These are phyloP conservation scores for Waltergamsia citrina DNA, from an alignment of 2,329 filamentous ascomycete genomes.

Conservation along the genomic window DNA sequence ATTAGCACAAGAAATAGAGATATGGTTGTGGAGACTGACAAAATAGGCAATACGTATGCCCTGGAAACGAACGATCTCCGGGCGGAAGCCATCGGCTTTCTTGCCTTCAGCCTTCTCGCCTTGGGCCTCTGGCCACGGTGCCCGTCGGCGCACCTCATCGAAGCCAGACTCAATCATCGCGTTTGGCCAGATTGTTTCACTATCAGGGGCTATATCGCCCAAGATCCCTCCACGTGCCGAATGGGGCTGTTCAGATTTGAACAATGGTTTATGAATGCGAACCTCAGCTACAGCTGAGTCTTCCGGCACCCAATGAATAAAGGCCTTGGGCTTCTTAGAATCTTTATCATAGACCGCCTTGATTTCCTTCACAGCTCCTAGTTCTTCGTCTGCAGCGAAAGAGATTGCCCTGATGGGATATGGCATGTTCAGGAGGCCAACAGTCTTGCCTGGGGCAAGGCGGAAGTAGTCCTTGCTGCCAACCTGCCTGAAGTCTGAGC, in stretches of 20 bases:
- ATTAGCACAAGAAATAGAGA: too few relatives aligned
- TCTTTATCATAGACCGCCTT: conserved; percentile 58
- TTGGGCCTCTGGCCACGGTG: conserved; percentile 74
- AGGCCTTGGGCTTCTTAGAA: conserved; percentile 65
- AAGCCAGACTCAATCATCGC: conserved; percentile 80
- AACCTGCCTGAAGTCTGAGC: conserved; percentile 67
- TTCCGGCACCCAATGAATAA: conserved; percentile 81
- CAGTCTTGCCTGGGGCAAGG: conserved; percentile 65
- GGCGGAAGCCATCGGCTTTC: too few relatives aligned
- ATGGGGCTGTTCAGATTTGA: conserved; percentile 78
- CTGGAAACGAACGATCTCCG: conserved; percentile 75
- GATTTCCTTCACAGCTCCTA: conserved; percentile 58
- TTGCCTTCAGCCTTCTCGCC: conserved; percentile 58
- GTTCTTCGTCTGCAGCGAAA: conserved; percentile 57
- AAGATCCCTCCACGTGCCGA: conserved; percentile 72
- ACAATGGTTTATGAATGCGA: conserved; percentile 72
- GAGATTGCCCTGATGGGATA: conserved; percentile 62
- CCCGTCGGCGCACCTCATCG: conserved; percentile 61
- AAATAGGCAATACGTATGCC: conserved; percentile 78
- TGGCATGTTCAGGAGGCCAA: conserved; percentile 64
- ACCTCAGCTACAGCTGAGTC: conserved; percentile 62
- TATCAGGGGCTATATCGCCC: conserved; percentile 75
- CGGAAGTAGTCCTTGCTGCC: conserved; percentile 73
- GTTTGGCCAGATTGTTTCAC: conserved; percentile 67
- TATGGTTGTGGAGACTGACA: conserved; percentile 30